Base-by-base conservation (phyloP, 805 yeast genomes). In the Teunomyces funiuensis region DNA sequence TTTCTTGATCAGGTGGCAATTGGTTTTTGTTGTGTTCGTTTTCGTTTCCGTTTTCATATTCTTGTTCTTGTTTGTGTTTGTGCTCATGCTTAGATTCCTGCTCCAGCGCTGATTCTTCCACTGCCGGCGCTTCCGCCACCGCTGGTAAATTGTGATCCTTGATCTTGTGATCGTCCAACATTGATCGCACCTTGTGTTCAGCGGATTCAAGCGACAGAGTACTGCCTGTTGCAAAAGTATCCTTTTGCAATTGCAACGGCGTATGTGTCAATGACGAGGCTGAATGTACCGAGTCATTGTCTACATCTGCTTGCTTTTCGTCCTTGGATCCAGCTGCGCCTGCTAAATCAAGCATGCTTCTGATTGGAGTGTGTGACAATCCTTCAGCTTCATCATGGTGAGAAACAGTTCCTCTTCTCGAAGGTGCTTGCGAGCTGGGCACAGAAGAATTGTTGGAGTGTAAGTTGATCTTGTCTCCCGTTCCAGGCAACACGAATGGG, bases 341-440 rank as follows among this genome's bases (percentile, higher is more conserved):
- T 3, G 46, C 52, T 40, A 67, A 50, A 45, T 69, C 73, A 40
- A 70, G 57, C 75, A 71, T 70, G 40, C 72, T 65, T 41, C 65
- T 52, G 17, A 65, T 38, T 2, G 71, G 67, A 2, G 64, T 53
- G 3, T 27, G 28, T 43, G 53, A 61, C n/a, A 46, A 11, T 6
- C 46, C 55, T 4, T 45, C 51, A 2, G 49, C n/a, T 8, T 49
- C 54, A 5, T 42, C 50, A 2, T 23, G 22, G 19, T 33, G 5
- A 39, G 45, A 5, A 41, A 43, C 23, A 53, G 28, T 5, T 19
- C 59, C 65, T 36, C 58, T 61, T 34, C 74, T 51, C 3, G 68
- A 57, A 4, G 69, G 65, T 4, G 57, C 58, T 36, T 54, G 47
- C 0, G 70, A 61, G 28, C 48, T 57, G 2, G 44, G 48, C 7